A percentile compares a stretch with the other conserved stretches of the same genome.
Evolutionary conservation across 805 yeast genomes (phyloP).

Genomic region (Candida boidinii): DNA sequence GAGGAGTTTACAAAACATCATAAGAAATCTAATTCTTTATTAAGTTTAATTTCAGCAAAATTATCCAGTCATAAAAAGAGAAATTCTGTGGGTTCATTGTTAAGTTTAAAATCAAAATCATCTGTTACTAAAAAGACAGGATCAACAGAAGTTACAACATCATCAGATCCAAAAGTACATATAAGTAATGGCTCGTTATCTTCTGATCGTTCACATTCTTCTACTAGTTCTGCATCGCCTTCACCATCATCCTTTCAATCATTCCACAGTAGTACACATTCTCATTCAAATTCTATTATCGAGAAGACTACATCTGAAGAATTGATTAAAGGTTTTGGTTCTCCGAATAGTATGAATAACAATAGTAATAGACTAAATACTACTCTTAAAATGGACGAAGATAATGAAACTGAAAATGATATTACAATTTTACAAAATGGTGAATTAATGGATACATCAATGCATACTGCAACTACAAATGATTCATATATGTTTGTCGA

Average conservation of each 20-base stretch:
- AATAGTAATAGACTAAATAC: conserved; percentile 1
- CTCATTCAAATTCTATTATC: conserved; percentile 13
- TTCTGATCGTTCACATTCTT: conserved; percentile 18
- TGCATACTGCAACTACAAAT: conserved; percentile 2
- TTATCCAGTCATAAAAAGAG: too few relatives aligned
- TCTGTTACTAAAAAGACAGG: too few relatives aligned
- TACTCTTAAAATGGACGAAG: neutral
- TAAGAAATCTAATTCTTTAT: conserved; percentile 15
- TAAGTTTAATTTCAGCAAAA: conserved; percentile 17
- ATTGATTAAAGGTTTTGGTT: conserved; percentile 12
- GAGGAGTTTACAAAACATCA: conserved; percentile 10
- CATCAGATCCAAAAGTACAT: too few relatives aligned
- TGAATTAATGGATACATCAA: neutral
- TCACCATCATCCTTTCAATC: neutral
- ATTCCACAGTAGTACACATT: neutral
- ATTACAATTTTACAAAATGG: neutral
- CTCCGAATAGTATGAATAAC: neutral
- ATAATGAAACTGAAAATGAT: neutral
- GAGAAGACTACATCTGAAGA: conserved; percentile 18
- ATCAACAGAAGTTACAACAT: neutral
- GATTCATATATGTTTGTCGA: conserved; percentile 18
- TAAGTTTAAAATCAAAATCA: too few relatives aligned
- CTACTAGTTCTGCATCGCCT: conserved; percentile 8
- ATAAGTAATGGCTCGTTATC: too few relatives aligned
- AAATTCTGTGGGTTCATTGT: too few relatives aligned